Percentiles rank a stretch among this genome's conserved stretches.
phyloP scores from a whole-genome alignment of 2,329 filamentous ascomycete species.

The Juglanconis oblonga region DNA sequence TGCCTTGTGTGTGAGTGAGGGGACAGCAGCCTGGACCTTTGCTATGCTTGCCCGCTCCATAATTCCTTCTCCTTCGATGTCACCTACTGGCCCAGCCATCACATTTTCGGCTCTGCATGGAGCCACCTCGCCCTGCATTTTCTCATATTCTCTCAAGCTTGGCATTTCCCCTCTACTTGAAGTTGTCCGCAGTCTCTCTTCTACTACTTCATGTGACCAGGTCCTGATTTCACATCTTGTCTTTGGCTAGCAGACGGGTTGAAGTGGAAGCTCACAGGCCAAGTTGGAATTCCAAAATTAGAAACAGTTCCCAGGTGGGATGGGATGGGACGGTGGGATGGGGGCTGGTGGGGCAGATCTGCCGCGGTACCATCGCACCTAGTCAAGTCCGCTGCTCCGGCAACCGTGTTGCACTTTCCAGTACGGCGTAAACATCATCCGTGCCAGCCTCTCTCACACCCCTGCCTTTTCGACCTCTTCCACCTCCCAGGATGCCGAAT shows the following conservation, averaged over 20 bases:
- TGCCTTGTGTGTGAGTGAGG: neutral
- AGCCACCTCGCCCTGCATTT: neutral
- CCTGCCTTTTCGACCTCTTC: neutral
- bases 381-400: neutral
- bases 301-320: no score
- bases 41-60: neutral
- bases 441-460: neutral
- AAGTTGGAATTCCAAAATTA: no score
- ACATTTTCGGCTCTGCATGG: neutral
- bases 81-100: conserved; percentile 5
- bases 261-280: no score
- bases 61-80: neutral
- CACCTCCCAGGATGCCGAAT: conserved; percentile 4
- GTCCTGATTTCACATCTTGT: no score
- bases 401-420: neutral
- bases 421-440: conserved; percentile 7
- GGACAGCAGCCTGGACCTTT: neutral
- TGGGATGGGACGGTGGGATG: neutral
- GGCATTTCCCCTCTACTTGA: neutral
- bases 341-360: neutral
- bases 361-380: no score
- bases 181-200: neutral
- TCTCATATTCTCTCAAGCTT: neutral
- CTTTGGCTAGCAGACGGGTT: no score
- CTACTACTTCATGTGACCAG: neutral